Evolutionary conservation across 2,329 filamentous ascomycete genomes (phyloP), one percentile per base, ranked within the genome.

Genomic region (Colletotrichum limetticola): DNA sequence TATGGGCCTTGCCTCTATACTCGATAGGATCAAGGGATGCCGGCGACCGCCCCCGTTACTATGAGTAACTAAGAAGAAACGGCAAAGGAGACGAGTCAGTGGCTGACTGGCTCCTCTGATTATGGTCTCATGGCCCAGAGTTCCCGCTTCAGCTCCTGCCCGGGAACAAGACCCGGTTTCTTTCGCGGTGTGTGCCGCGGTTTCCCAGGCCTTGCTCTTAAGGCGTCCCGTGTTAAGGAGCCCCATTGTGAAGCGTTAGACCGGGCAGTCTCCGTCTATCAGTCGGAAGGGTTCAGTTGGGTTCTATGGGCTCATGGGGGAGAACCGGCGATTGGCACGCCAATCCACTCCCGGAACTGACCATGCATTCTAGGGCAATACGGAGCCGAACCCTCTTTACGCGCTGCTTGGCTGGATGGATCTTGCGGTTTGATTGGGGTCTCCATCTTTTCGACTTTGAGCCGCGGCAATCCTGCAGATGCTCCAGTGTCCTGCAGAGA

Each of bases 211-310:
- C 56, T 61, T 57, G 26, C 28, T 35, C 49, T 46, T 52, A 26
- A 42, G 37, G 59, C 14, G 42, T 63, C 28, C 66, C 57, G 69
- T 62, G 53, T 68, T 62, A 42, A 55, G 65, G 58, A 35, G 4
- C 42, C 58, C 65, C 69, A 46, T 69, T 30, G 30, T 64, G n/a
- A 64, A 42, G 37, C 22, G 62, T 42, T 58, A 30, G 32, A n/a
- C 70, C 70, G 66, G 70, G 63, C 68, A 69, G 66, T 35, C 70
- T 72, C 70, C 70, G 66, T 64, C 37, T 24, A 72, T 57, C 69
- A 53, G 52, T 68, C 69, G 66, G 70, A 52, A 64, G 56, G 59
- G 70, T 61, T 69, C 70, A 53, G 52, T 59, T 55, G 59, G 65
- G 35, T 63, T 63, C 60, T 30, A 63, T 53, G 46, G 28, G 37